phyloP scores from a whole-genome alignment of 169 alveolate genomes.

The Plasmodium knowlesi region DNA sequence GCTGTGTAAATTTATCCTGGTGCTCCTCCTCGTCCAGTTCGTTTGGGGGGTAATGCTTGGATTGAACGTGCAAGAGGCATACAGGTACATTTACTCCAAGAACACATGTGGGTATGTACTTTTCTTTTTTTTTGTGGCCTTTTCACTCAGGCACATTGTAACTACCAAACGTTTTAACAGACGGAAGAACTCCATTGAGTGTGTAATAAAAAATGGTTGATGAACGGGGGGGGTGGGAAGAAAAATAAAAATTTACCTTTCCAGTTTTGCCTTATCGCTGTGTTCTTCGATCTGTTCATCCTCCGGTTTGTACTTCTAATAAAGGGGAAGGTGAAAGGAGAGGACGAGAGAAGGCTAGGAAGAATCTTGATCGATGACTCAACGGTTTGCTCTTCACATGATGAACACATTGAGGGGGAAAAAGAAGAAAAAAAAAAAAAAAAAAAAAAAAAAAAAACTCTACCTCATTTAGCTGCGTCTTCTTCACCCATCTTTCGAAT shows the following conservation, averaged over 20 bases:
- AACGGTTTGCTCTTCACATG: neutral
- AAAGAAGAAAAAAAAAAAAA: slow-evolving; percentile 7
- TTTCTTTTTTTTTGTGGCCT: neutral
- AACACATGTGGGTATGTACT: neutral
- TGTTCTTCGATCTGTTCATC: neutral
- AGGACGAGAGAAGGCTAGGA: neutral
- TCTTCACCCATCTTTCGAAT: slow-evolving; percentile 43
- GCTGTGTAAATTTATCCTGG: slow-evolving; percentile 33
- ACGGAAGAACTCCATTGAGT: neutral
- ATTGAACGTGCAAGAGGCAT: neutral
- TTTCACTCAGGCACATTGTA: neutral
- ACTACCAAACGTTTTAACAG: neutral
- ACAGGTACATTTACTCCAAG: neutral
- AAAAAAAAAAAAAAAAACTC: neutral
- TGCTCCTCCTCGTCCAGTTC: slow-evolving; percentile 31
- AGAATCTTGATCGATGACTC: neutral
- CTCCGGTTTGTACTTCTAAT: slow-evolving; percentile 14
- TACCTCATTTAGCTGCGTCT: slow-evolving; percentile 35
- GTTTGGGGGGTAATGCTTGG: neutral
- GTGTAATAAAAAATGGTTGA: neutral
- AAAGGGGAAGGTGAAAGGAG: neutral
- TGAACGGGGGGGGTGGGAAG: too few species aligned
- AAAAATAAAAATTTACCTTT: neutral
- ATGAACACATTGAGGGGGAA: neutral
- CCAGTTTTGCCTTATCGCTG: neutral